A percentile compares a stretch with the other conserved stretches of the same genome.
phyloP scores from a whole-genome alignment of 371 early-diverging fungal species.

The Blakeslea trispora region DNA sequence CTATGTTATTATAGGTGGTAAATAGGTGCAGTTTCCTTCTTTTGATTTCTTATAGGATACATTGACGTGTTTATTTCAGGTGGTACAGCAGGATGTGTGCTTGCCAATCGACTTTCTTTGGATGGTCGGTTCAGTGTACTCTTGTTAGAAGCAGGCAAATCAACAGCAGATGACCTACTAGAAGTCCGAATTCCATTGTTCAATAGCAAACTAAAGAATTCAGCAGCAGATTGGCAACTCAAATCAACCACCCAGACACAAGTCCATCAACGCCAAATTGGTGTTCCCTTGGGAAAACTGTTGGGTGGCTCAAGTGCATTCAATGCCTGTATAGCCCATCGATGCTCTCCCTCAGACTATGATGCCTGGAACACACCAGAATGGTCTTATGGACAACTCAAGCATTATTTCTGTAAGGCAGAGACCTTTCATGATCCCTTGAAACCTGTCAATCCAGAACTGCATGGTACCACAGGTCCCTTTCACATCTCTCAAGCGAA shows the following conservation, averaged over 20 bases:
- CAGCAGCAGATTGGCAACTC: conserved; percentile 23
- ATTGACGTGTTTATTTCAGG: conserved; percentile 10
- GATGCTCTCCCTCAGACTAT: conserved; percentile 36
- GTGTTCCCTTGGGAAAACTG: conserved; percentile 37
- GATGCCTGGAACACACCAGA: conserved; percentile 24
- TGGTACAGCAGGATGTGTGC: conserved; percentile 35
- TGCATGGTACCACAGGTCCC: conserved; percentile 29
- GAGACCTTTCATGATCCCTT: conserved; percentile 15
- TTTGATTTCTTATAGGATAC: background rate
- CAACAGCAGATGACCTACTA: conserved; percentile 12
- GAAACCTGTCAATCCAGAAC: background rate
- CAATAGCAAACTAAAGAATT: conserved; percentile 22
- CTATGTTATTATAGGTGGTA: background rate
- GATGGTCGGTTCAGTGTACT: conserved; percentile 13
- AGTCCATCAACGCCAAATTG: conserved; percentile 18
- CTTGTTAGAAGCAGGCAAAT: conserved; percentile 26
- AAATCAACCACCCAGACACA: conserved; percentile 12
- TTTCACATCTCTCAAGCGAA: conserved; percentile 16
- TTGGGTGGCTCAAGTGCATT: conserved; percentile 41
- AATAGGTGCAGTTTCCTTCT: background rate
- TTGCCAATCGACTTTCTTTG: conserved; percentile 27
- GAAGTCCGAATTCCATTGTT: conserved; percentile 19
- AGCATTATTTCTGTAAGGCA: conserved; percentile 28
- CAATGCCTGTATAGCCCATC: conserved; percentile 42
- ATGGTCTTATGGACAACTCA: conserved; percentile 21